A percentile compares a stretch with the other conserved stretches of the same genome.
Evolutionary conservation across 345 rosid species (phyloP).

Genomic region (Capsella bursapastoris): DNA sequence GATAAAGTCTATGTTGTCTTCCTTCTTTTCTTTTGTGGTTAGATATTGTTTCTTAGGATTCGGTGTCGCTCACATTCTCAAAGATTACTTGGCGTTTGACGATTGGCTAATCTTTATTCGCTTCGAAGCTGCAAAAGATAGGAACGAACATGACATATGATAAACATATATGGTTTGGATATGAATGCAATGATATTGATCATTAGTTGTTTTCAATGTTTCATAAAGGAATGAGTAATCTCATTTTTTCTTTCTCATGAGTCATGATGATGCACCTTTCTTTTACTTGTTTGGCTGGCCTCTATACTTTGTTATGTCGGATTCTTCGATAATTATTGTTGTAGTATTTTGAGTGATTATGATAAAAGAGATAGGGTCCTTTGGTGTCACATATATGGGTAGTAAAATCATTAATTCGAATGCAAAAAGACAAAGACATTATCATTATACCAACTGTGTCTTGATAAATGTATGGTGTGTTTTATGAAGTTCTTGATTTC

Average conservation of each 20-base stretch:
- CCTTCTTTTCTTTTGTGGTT: neutral
- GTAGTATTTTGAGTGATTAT: constrained; percentile 30
- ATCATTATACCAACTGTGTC: constrained; percentile 39
- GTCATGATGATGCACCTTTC: constrained; percentile 1
- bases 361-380: constrained; percentile 25
- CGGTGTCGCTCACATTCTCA: constrained; percentile 22
- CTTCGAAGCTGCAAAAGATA: constrained; percentile 4
- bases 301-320: too few species aligned
- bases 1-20: constrained; percentile 25
- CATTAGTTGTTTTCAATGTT: constrained; percentile 7
- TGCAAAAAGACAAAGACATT: constrained; percentile 35
- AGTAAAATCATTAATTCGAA: constrained; percentile 21
- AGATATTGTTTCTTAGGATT: constrained; percentile 31
- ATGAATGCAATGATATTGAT: neutral
- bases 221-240: constrained; percentile 4
- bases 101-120: constrained; percentile 21
- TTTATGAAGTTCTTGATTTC: constrained; percentile 35
- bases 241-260: constrained; percentile 11
- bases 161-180: constrained; percentile 3
- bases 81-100: constrained; percentile 25
- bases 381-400: constrained; percentile 26
- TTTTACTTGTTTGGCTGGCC: neutral
- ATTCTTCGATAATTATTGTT: too few species aligned
- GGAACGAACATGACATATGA: constrained; percentile 7
- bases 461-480: constrained; percentile 30